Evolutionary conservation across 2,329 filamentous ascomycete genomes (phyloP).

Genomic region (Colletotrichum sp.): DNA sequence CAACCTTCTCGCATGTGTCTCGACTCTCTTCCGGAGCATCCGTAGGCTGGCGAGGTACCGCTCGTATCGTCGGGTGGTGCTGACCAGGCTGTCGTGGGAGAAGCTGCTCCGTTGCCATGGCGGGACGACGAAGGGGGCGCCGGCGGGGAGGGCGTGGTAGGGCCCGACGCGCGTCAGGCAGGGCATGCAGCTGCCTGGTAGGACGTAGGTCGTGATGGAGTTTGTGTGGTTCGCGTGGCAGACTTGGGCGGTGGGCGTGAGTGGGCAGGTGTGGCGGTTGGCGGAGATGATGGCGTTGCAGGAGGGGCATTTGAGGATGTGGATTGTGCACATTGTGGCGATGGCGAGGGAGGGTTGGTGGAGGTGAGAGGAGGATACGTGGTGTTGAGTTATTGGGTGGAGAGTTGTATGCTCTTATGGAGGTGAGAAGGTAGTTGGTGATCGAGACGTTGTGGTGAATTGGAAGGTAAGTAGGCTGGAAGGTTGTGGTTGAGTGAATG

Average conservation of each 20-base stretch:
- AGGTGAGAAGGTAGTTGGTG: accelerated
- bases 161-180: background rate
- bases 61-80: background rate
- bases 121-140: background rate
- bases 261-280: background rate
- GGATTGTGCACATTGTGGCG: background rate
- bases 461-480: background rate
- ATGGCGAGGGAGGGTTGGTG: background rate
- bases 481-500: background rate
- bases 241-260: background rate
- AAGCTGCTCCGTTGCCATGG: background rate
- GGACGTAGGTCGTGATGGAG: background rate
- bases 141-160: background rate
- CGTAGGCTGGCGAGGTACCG: background rate
- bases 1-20: background rate
- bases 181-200: background rate
- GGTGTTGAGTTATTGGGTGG: background rate
- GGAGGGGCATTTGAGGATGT: background rate
- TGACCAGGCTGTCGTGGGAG: background rate
- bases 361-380: background rate
- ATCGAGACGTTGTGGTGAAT: background rate
- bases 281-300: background rate
- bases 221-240: background rate
- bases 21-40: background rate
- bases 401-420: background rate